phyloP scores from a whole-genome alignment of 2,329 filamentous ascomycete genomes.

The Stemphylium vesicarium region DNA sequence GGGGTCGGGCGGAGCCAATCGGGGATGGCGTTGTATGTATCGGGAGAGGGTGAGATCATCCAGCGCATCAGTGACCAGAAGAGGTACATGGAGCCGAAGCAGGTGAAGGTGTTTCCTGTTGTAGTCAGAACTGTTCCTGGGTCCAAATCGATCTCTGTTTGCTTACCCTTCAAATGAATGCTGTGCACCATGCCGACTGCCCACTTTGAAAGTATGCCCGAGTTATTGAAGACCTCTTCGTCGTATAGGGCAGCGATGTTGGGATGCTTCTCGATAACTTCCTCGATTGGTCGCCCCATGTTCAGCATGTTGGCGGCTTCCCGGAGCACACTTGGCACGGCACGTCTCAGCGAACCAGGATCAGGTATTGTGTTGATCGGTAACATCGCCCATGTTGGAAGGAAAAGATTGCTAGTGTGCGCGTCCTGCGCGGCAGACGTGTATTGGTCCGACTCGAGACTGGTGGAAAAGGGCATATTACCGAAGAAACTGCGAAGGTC shows the following conservation, averaged over 20 bases:
- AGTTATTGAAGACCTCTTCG: constrained; percentile 20
- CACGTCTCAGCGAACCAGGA: constrained; percentile 22
- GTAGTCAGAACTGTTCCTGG: not conserved
- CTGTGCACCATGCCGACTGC: constrained; percentile 32
- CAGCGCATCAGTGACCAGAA: constrained; percentile 35
- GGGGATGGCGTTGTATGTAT: constrained; percentile 31
- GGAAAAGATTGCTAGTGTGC: constrained; percentile 21
- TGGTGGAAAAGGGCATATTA: constrained; percentile 25
- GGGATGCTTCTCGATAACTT: constrained; percentile 27
- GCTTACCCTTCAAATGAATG: constrained; percentile 24
- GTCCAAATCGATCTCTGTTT: not conserved
- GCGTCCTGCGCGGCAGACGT: constrained; percentile 15
- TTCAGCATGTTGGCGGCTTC: constrained; percentile 22
- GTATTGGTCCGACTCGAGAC: constrained; percentile 16
- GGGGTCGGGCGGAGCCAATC: constrained; percentile 35
- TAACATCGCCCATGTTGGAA: constrained; percentile 37
- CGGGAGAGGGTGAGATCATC: constrained; percentile 33
- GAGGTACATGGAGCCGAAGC: constrained; percentile 31
- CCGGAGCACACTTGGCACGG: constrained; percentile 16
- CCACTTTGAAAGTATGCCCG: constrained; percentile 30
- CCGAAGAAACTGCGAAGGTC: constrained; percentile 25
- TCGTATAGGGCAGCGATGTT: constrained; percentile 33
- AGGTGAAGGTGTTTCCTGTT: constrained; percentile 31
- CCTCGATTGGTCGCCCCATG: constrained; percentile 13
- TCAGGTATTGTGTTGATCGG: constrained; percentile 28